Evolutionary conservation across 176 grass and related monocot species (phyloP), one percentile per base, ranked within the genome.

Genomic region (Elaeis guineensis): DNA sequence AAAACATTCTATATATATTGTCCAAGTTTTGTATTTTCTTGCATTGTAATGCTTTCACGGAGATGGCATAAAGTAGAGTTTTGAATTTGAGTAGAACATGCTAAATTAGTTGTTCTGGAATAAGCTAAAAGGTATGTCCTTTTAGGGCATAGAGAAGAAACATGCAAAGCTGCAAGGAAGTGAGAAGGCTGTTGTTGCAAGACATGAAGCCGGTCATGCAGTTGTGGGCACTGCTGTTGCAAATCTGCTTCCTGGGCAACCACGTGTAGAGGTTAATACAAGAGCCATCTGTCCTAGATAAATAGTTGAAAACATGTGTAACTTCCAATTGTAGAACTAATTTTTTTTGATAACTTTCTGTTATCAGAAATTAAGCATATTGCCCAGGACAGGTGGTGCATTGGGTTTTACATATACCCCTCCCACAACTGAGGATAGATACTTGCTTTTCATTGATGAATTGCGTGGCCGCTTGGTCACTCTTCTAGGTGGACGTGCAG

Each of bases 101-200:
- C 35, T 39, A 39, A 35, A 39, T 39, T 39, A 39, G 9, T 39
- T 39, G 35, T 39, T 39, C 35, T 39, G 6, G 35, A 39, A 39
- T 12, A 39, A 39, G 12, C 35, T 39, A 39, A 12, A 1, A 35
- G 21, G 5, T 49, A 52, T 58, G 32, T 54, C 16, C 62, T 67
- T 50, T 80, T 75, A 93, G 94, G 94, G 94, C 28, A 98, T 98
- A 89, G 94, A 98, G 82, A 98, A 98, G 73, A 93, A 98, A 29
- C 94, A 93, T 86, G 85, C 85, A 71, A 93, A 89, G 48, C 70
- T 98, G 54, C 86, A 86, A 73, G 94, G 94, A 68, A 78, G 61
- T 78, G 94, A 98, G 73, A 98, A 93, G 54, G 94, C 70, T 74
- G 88, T 93, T 83, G 94, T 98, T 77, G 94, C 94, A 18, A 78